Conservation (phyloP, 2,329 filamentous ascomycete genomes). For the Atkinsonella hypoxylon region DNA sequence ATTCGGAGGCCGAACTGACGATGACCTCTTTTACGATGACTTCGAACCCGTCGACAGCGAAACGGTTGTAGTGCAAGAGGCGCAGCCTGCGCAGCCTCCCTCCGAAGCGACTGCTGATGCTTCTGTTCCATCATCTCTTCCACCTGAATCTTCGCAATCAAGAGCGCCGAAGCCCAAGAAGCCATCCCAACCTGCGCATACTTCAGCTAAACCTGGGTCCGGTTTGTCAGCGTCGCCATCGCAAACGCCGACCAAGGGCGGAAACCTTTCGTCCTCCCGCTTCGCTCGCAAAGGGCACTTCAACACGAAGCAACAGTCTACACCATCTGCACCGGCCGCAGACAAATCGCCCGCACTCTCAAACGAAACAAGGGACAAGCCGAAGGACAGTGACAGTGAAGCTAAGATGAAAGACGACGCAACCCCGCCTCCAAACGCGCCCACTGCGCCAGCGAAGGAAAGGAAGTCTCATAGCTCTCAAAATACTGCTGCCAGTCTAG, state of each 20-base stretch:
- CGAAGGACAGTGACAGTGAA: not conserved
- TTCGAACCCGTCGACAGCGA: conserved; percentile 41
- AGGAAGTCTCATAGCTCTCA: conserved; percentile 10
- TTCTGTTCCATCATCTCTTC: conserved; percentile 2
- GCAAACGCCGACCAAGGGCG: conserved; percentile 2
- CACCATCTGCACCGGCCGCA: conserved; percentile 6
- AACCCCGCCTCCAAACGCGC: conserved; percentile 19
- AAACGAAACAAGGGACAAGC: not conserved
- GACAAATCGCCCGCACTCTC: not conserved
- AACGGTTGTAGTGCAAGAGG: conserved; percentile 15
- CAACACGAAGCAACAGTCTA: conserved; percentile 6
- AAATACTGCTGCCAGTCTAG: conserved; percentile 23
- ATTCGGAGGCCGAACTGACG: conserved; percentile 48
- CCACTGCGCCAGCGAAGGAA: conserved; percentile 15
- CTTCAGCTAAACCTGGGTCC: not conserved
- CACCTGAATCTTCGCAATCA: conserved; percentile 8
- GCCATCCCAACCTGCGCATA: not conserved
- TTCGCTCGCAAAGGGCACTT: conserved; percentile 9
- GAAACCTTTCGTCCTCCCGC: conserved; percentile 8
- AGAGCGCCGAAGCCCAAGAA: conserved; percentile 5
- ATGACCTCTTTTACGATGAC: conserved; percentile 51
- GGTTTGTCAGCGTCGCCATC: conserved; percentile 8
- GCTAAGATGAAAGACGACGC: not conserved
- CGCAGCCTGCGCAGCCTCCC: conserved; percentile 6
- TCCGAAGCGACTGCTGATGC: conserved; percentile 10